Evolutionary conservation across 441 rosid species (phyloP), one percentile per base, ranked within the genome.

Genomic region (Viola pubescens): DNA sequence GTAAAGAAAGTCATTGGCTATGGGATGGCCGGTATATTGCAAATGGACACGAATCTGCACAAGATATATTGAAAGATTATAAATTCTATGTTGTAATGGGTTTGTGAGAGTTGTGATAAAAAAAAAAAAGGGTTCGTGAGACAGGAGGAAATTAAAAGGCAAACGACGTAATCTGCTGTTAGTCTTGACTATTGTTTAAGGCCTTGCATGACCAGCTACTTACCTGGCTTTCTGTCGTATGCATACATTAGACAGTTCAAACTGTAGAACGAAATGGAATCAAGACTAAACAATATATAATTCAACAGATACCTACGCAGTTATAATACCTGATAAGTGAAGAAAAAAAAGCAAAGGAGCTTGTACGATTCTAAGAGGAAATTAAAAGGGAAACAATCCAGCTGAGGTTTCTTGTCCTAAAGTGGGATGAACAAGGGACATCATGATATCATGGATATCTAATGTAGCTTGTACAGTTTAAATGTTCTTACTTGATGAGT

Each of bases 31-130:
- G 0, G 75, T 73, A 65, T 77, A 74, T 60, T 83, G 85, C 79
- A 94, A 76, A 81, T 94, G 98, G 60, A 85, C 91, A 48, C 95
- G 88, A 71, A 89, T 89, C 98, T 86, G 67, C 72, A 71, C 14
- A 38, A 34, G 41, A 59, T 37, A 56, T 55, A 62, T 34, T 5
- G 37, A 58, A 16, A 10, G 4, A 7, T 12, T 37, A 37, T 54
- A 9, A n/a, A 38, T 3, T 9, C 34, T 7, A 7, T 34, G 41
- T 3, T 3, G 14, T 9, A 10, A 13, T 41, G 43, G 14, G 4
- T 6, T 7, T 2, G 34, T 26, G 34, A 26, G 34, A 26, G 3
- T 26, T 26, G 34, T 26, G 34, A 26, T 26, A 0, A 0, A 1
- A 26, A 26, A 26, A 26, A 26, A 26, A 26, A 26, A 26, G 34